These are phyloP conservation scores for Cladophialophora bantiana DNA, from an alignment of 2,329 filamentous ascomycete species.

Conservation along the genomic window DNA sequence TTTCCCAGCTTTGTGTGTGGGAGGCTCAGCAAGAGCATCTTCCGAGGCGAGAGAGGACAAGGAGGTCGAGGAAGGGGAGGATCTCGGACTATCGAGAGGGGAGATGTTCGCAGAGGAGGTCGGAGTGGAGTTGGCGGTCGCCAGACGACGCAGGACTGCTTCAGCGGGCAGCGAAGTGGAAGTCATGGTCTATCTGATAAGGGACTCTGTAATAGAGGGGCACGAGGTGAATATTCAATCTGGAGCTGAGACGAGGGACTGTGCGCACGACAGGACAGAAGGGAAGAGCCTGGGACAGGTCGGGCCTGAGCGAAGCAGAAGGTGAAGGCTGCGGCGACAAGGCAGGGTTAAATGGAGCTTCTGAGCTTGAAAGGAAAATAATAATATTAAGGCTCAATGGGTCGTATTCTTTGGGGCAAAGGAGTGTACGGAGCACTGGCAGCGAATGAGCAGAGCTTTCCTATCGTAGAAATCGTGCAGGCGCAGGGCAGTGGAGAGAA, in stretches of 20 bases:
- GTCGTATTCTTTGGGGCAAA: neutral
- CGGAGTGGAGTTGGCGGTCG: constrained; percentile 62
- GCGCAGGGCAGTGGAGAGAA: constrained; percentile 17
- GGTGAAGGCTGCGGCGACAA: constrained; percentile 3
- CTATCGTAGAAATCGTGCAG: constrained; percentile 4
- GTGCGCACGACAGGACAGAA: neutral
- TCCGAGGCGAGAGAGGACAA: constrained; percentile 85
- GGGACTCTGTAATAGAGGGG: neutral
- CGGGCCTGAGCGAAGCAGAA: constrained; percentile 3
- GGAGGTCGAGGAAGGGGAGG: constrained; percentile 83
- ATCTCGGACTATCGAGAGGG: constrained; percentile 65
- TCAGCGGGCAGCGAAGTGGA: constrained; percentile 58
- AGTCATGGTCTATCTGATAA: constrained; percentile 50
- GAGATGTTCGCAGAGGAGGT: constrained; percentile 62
- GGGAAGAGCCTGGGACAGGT: neutral
- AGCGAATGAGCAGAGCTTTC: constrained; percentile 1
- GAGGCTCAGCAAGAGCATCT: constrained; percentile 50
- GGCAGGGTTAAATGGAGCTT: constrained; percentile 5
- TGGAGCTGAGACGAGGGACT: neutral
- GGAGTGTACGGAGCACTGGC: neutral
- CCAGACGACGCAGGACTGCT: constrained; percentile 60
- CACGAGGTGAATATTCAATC: neutral
- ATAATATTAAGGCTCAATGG: constrained; percentile 6
- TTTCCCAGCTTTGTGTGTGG: constrained; percentile 49
- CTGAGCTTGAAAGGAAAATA: constrained; percentile 8